Evolutionary conservation across 768 basidiomycete species (phyloP).

Genomic region (Suillus spraguei): DNA sequence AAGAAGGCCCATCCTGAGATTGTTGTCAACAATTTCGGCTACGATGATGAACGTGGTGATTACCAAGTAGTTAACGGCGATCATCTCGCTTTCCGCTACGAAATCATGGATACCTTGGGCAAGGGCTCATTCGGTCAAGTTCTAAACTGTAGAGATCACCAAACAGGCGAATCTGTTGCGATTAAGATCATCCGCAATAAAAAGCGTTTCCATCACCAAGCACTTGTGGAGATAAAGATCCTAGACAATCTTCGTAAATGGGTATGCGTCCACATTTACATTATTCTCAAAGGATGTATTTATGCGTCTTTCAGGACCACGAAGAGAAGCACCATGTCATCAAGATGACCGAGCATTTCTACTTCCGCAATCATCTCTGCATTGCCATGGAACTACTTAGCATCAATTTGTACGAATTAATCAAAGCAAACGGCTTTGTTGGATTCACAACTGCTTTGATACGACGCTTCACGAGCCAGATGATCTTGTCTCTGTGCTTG

Average conservation of each 20-base stretch:
- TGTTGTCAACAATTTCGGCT: slow-evolving; percentile 86
- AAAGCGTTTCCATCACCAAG: slow-evolving; percentile 98
- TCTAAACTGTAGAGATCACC: slow-evolving; percentile 91
- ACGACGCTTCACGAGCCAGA: slow-evolving; percentile 94
- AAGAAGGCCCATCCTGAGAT: slow-evolving; percentile 75
- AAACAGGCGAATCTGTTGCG: slow-evolving; percentile 94
- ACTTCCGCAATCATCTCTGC: slow-evolving; percentile 96
- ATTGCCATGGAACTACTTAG: slow-evolving; percentile 98
- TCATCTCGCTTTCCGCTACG: slow-evolving; percentile 97
- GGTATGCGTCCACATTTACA: slow-evolving; percentile 50
- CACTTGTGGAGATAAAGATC: slow-evolving; percentile 98
- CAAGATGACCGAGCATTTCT: slow-evolving; percentile 98
- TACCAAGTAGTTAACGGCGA: slow-evolving; percentile 89
- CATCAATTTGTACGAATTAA: slow-evolving; percentile 98
- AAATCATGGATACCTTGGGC: slow-evolving; percentile 88
- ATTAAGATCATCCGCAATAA: slow-evolving; percentile 99
- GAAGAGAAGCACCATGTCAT: slow-evolving; percentile 98
- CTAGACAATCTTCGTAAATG: slow-evolving; percentile 96
- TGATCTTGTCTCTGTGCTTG: slow-evolving; percentile 87
- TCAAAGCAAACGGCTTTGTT: slow-evolving; percentile 98
- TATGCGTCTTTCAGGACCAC: slow-evolving; percentile 61
- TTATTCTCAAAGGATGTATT: background rate
- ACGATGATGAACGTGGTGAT: slow-evolving; percentile 98
- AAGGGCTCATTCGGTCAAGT: slow-evolving; percentile 99
- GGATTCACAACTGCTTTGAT: slow-evolving; percentile 97